These are phyloP conservation scores for Ilex asprella DNA, from an alignment of 257 asterid genomes.

Conservation along the genomic window DNA sequence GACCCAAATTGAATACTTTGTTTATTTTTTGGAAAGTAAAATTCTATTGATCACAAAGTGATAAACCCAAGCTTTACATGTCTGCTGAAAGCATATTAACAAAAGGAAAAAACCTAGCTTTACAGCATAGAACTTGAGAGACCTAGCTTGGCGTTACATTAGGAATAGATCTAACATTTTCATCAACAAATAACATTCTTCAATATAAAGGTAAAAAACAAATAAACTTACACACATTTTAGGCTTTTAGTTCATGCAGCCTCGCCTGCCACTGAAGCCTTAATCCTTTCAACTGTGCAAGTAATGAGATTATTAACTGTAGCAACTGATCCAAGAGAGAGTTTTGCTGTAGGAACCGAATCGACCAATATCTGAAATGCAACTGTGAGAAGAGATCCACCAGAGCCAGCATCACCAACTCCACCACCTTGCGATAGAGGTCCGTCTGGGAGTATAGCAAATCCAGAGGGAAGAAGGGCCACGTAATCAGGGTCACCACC, in stretches of 20 bases:
- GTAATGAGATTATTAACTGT: slow-evolving; percentile 23
- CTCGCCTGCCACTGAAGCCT: slow-evolving; percentile 16
- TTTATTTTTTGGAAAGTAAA: too few species aligned
- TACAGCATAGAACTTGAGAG: too few species aligned
- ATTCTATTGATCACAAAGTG: too few species aligned
- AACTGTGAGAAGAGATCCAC: slow-evolving; percentile 43
- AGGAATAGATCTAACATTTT: too few species aligned
- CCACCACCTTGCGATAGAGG: slow-evolving; percentile 20
- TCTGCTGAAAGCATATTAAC: too few species aligned
- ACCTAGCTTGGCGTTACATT: too few species aligned
- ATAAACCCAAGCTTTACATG: too few species aligned
- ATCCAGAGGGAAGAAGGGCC: slow-evolving; percentile 52
- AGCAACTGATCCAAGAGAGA: slow-evolving; percentile 26
- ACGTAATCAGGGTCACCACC: slow-evolving; percentile 24
- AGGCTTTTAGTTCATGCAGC: slow-evolving; percentile 2
- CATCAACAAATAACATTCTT: too few species aligned
- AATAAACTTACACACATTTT: neutral
- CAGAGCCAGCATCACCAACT: slow-evolving; percentile 5
- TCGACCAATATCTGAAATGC: slow-evolving; percentile 49
- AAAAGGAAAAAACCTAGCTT: too few species aligned
- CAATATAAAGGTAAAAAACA: neutral
- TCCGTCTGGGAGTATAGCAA: slow-evolving; percentile 52
- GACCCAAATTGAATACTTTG: too few species aligned
- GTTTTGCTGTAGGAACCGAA: slow-evolving; percentile 22
- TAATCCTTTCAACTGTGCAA: slow-evolving; percentile 34